These are phyloP conservation scores for Aotearoamyces nothofagi DNA, from an alignment of 2,329 filamentous ascomycete species.

Conservation along the genomic window DNA sequence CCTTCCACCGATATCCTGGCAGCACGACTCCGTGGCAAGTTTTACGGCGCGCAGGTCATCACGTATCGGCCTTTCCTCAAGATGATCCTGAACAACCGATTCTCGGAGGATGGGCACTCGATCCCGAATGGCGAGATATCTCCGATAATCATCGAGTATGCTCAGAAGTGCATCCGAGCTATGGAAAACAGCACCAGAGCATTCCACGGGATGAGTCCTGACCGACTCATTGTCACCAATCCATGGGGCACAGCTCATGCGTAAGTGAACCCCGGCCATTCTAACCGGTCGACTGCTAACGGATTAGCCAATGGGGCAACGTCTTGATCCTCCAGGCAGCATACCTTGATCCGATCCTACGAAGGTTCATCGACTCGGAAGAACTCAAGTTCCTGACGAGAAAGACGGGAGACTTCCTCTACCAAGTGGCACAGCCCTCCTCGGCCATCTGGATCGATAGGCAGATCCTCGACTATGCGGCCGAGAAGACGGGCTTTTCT, in stretches of 20 bases:
- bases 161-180: conserved; percentile 36
- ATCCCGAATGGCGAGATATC: conserved; percentile 7
- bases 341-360: conserved; percentile 50
- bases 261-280: conserved; percentile 39
- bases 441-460: conserved; percentile 63
- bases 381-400: conserved; percentile 45
- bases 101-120: conserved; percentile 5
- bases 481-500: conserved; percentile 9
- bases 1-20: conserved; percentile 64
- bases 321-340: conserved; percentile 79
- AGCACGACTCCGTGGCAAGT: conserved; percentile 80
- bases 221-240: conserved; percentile 77
- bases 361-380: conserved; percentile 36
- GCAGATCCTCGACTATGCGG: conserved; percentile 43
- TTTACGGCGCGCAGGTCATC: conserved; percentile 84
- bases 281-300: conserved; percentile 11
- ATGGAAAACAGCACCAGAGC: conserved; percentile 75
- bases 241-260: conserved; percentile 91
- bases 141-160: conserved; percentile 27
- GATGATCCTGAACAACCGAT: conserved; percentile 30
- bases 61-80: conserved; percentile 66
- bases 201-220: conserved; percentile 52
- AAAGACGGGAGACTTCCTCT: conserved; percentile 65
- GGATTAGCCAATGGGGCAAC: conserved; percentile 75
- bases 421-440: conserved; percentile 53